Base-by-base conservation (phyloP, 169 alveolate species). In the Miamiensis avidus region DNA sequence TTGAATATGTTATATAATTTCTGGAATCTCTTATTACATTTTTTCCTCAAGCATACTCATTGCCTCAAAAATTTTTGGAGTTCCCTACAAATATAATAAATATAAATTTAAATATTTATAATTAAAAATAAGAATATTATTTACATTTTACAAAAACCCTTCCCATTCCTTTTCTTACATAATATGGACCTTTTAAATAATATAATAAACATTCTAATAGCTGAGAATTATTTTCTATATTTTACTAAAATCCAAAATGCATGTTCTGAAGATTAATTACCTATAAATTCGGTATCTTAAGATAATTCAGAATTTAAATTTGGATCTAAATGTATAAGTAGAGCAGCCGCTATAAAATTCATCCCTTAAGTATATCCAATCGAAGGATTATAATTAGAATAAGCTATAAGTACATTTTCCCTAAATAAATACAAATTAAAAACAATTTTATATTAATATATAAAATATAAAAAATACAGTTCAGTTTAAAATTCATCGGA, bases 291-390 rank as follows among this genome's bases (percentile, higher is more conserved):
- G 20, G 69, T 49, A 20, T 49, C 69, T 49, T 49, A 4, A 20
- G 26, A 11, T 79, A 79, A 75, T 79, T 34, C 75, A 49, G 33
- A 65, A 65, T 79, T 74, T 29, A 34, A 49, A 34, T 79, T 33
- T 49, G 84, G 84, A 65, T 79, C 65, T 79, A 79, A 79, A 65
- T 79, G 74, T 16, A 79, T 28, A 15, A 79, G 75, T 1, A 79
- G 30, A 64, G 76, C 65, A 25, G 76, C 76, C 25, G 49, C 84
- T 79, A 79, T 79, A 64, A 79, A 79, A 65, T 79, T 79, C 84
- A 79, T 79, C 29, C 84, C 84, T 65, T 65, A 34, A 0, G 84
- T 49, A 79, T 79, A 79, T 27, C 84, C 84, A 15, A 79, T 29
- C 65, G 34, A 75, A 34, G 34, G 27, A 29, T 79, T 76, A 49